A percentile compares a stretch with the other conserved stretches of the same genome.
phyloP scores from a whole-genome alignment of 345 rosid species.

The Citrus reticulata region DNA sequence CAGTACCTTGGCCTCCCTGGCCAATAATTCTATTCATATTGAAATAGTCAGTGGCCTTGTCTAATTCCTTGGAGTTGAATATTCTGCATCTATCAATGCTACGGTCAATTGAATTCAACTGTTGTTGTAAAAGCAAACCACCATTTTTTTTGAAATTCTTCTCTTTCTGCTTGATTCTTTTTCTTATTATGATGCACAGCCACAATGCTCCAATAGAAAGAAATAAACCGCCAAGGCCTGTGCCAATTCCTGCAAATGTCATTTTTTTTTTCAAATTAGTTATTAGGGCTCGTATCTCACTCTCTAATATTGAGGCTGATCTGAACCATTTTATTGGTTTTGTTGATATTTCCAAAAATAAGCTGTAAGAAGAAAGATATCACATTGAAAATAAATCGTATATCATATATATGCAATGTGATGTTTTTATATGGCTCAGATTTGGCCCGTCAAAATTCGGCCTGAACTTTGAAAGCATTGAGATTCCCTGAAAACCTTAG shows the following conservation, averaged over 20 bases:
- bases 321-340: neutral
- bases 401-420: no score
- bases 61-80: neutral
- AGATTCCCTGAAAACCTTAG: no score
- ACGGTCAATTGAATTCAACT: neutral
- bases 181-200: neutral
- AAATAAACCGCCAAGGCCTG: neutral
- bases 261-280: neutral
- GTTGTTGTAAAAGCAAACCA: conserved; percentile 5
- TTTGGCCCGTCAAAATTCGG: no score
- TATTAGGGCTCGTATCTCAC: neutral
- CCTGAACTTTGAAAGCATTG: no score
- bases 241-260: neutral
- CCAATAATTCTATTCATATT: conserved; percentile 5
- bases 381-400: no score
- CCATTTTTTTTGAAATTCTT: neutral
- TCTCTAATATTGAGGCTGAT: neutral
- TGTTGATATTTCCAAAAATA: no score
- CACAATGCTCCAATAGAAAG: neutral
- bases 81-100: neutral
- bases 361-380: no score
- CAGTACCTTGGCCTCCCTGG: conserved; percentile 11
- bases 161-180: neutral
- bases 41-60: conserved; percentile 11
- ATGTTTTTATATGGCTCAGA: no score